These are phyloP conservation scores for Plasmodium vivax DNA, from an alignment of 169 alveolate genomes.

Conservation along the genomic window DNA sequence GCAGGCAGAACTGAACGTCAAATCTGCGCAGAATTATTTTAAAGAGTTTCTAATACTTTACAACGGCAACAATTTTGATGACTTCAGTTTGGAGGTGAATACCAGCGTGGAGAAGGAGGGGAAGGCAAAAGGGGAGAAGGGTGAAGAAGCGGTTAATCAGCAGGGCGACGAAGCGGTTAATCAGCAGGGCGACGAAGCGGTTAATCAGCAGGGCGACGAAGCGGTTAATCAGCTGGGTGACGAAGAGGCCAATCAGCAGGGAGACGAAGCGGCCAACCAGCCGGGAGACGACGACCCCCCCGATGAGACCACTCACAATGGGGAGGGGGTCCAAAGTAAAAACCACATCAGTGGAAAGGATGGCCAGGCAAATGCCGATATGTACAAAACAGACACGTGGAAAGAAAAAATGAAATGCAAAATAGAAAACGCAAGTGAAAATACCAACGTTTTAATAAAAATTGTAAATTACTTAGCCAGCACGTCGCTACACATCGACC, in stretches of 20 bases:
- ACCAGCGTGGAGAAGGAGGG: slow-evolving; percentile 24
- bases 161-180: slow-evolving; percentile 4
- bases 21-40: slow-evolving; percentile 58
- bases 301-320: neutral
- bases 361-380: neutral
- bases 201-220: neutral
- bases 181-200: too few species aligned
- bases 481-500: slow-evolving; percentile 30
- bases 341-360: neutral
- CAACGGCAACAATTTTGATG: slow-evolving; percentile 49
- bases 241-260: neutral
- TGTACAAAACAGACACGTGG: slow-evolving; percentile 29
- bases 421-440: slow-evolving; percentile 56
- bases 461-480: slow-evolving; percentile 28
- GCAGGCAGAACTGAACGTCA: slow-evolving; percentile 31
- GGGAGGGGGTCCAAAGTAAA: neutral
- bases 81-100: slow-evolving; percentile 51
- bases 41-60: slow-evolving; percentile 57
- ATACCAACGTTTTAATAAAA: slow-evolving; percentile 36
- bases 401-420: slow-evolving; percentile 72
- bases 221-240: neutral
- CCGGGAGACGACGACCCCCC: neutral
- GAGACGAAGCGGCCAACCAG: neutral
- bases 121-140: neutral
- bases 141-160: neutral